Evolutionary conservation across 345 rosid genomes (phyloP), one percentile per base, ranked within the genome.

Genomic region (Bruguiera sexangula): DNA sequence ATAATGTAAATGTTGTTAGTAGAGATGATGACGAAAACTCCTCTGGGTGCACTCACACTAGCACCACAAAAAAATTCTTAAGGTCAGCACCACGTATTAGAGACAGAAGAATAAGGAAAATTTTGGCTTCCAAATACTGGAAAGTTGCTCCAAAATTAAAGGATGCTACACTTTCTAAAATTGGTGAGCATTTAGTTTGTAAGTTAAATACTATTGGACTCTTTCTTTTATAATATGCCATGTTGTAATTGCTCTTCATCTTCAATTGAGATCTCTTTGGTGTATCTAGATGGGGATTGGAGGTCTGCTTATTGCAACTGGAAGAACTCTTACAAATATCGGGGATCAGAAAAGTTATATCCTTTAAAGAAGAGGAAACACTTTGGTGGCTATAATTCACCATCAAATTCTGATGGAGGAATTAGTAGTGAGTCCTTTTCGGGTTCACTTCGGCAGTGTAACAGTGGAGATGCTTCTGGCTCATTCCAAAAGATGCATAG

Each of bases 11-110:
- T 81, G 66, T 86, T 84, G 88, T 85, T 85, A 74, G 81, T 85
- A 86, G 79, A 83, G 98, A 84, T 89, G 89, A 89, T 87, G 97
- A 77, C 62, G 96, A 95, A 87, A 95, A 90, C 76, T 84, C 86
- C 62, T 85, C 89, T 48, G 89, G 89, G 75, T 83, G 88, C 76
- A 84, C 88, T 69, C 83, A 74, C 84, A 91, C 86, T 66, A 79
- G 78, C 69, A 80, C 82, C 78, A 59, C 71, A 60, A 87, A 73
- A 56, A 86, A 86, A 43, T 82, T 86, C 65, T 85, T 76, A 76
- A 87, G 89, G 88, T 79, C 86, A 52, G 79, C 82, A n/a, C 83
- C 93, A 15, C 84, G 85, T 57, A 78, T 83, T 71, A 97, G 97
- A 69, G 96, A 90, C 77, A 78, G 93, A 76, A 87, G 96, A 81